Conservation (phyloP, 345 rosid species). For the Corchorus olitorius region DNA sequence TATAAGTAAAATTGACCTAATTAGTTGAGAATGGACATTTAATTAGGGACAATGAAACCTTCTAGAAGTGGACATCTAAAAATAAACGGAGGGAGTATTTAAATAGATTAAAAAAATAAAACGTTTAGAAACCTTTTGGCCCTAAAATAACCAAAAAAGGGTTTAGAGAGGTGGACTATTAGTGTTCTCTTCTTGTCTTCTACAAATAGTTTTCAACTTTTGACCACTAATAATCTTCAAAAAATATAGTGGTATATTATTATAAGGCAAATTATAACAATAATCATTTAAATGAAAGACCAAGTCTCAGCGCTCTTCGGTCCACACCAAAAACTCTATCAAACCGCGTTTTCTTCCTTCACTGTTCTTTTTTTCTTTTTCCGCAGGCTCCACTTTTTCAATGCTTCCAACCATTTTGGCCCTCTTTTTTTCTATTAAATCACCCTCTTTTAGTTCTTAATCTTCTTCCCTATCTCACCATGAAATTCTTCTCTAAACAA, state of each 20-base stretch:
- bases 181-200: no score
- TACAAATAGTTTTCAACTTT: not conserved
- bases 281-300: not conserved
- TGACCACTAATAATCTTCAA: not conserved
- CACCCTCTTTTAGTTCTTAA: not conserved
- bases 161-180: no score
- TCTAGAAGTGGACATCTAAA: no score
- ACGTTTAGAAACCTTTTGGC: no score
- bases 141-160: no score
- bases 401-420: not conserved
- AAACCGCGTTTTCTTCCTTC: constrained; percentile 11
- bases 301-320: not conserved
- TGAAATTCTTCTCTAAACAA: not conserved
- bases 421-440: not conserved
- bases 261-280: no score
- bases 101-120: no score
- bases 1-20: no score
- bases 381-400: not conserved
- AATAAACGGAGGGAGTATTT: no score
- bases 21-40: no score
- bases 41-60: no score
- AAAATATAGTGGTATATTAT: no score
- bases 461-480: not conserved
- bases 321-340: constrained; percentile 4
- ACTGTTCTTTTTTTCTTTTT: not conserved